Base-by-base conservation (phyloP, 805 yeast genomes). In the Spathaspora passalidarum region DNA sequence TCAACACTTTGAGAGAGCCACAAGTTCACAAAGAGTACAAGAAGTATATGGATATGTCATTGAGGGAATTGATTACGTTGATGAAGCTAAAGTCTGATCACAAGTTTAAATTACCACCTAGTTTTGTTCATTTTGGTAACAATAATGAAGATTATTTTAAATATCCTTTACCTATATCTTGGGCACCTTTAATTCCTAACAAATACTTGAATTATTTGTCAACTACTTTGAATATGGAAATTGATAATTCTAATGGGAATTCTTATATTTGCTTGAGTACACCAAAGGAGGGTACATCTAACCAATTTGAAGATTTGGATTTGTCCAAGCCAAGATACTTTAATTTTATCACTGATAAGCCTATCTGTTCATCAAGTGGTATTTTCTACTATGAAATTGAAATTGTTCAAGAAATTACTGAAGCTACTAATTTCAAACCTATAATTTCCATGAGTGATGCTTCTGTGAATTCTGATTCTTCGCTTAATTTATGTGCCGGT, bases 371-470 rank as follows among this genome's bases (percentile, higher is more conserved):
- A 3, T 54, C 65, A 3, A 56, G 65, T 2, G 76, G 77, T 1
- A 49, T 72, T 1, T 72, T 58, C 51, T 72, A 72, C 49, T 72
- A 70, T 49, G 77, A 72, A 48, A 62, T 68, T 4, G 66, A 63
- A 45, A 57, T 71, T 10, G 59, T 54, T 40, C 77, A 72, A 51
- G 60, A 56, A 13, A 56, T 63, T 22, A 61, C 72, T 2, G 55
- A 50, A n/a, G 56, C 66, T 10, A 62, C 73, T 0, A 56, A 56
- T 32, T 56, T 52, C 50, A 59, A 56, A 22, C 69, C 74, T 2
- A 52, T 72, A 4, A 58, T 70, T 9, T 57, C 61, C 11, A 59
- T 65, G 40, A 61, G 61, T 43, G 75, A 71, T 49, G 50, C 58
- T 11, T 58, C 72, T 0, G 50, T 69, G 1, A 65, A 72, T 7